Base-by-base conservation (phyloP, 1,284 basidiomycete genomes). In the Fomitopsis pinicola region DNA sequence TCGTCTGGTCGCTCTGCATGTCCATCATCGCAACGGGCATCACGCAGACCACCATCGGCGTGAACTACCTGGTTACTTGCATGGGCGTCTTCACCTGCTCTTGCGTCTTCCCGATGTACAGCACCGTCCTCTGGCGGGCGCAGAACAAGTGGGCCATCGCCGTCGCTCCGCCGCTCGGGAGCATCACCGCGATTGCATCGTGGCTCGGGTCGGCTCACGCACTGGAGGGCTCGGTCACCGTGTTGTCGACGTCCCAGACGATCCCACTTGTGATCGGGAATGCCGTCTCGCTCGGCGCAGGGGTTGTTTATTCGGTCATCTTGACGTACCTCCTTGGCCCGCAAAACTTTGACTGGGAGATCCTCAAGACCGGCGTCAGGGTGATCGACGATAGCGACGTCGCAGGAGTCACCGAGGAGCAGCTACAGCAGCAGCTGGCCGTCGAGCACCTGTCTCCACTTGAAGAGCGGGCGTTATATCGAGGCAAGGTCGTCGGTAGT, bases 31-130 rank as follows among this genome's bases (percentile, higher is more conserved):
- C 61, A 7, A 60, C 46, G 44, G 42, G 69, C 22, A 70, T 75
- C 66, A 76, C 74, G 5, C 68, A 73, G 53, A 62, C 76, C n/a
- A 69, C 76, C 38, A 68, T 72, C 2, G 58, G 57, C 28, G 52
- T 62, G 42, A 62, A 62, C 42, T 62, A 58, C 52, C 57, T 62
- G 28, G 58, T 55, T 28, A 48, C 58, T 1, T 62, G 58, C 46
- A 46, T 58, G 22, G 61, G 61, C 26, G 58, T 58, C n/a, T 68
- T 73, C 30, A 62, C 59, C 35, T 63, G 60, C 4, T 57, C 65
- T 0, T 76, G 72, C 14, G 75, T 78, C 14, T 64, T 71, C 35
- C 75, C 76, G 5, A 71, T 76, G 53, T 60, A 73, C 58, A 38
- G 66, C 28, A 64, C 64, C 46, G 59, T 69, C n/a, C 54, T 69